These are phyloP conservation scores for Elongisporangium anandrum DNA, from an alignment of 352 stramenopile species.

Conservation along the genomic window DNA sequence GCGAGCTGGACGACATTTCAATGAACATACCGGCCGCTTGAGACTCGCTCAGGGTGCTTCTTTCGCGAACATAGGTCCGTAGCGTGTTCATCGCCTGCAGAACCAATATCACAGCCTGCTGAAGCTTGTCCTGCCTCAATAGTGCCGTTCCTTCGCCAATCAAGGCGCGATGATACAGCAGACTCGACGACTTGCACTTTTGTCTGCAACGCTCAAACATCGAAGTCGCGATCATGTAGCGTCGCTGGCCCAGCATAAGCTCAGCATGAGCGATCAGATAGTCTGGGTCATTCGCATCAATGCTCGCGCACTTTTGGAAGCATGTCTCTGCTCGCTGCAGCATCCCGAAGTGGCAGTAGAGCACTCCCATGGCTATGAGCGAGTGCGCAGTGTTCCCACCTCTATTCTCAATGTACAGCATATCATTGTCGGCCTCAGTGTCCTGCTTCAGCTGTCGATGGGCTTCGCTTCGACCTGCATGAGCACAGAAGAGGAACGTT, in stretches of 20 bases:
- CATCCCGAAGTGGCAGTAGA: slow-evolving; percentile 54
- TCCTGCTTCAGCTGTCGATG: slow-evolving; percentile 16
- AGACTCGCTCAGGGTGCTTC: background rate
- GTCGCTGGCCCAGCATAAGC: slow-evolving; percentile 38
- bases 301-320: slow-evolving; percentile 28
- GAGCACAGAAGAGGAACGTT: slow-evolving; percentile 38
- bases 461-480: slow-evolving; percentile 34
- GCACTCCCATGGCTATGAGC: slow-evolving; percentile 40
- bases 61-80: slow-evolving; percentile 14
- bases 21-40: background rate
- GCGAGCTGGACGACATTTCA: background rate
- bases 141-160: slow-evolving; percentile 38
- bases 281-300: slow-evolving; percentile 25
- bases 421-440: slow-evolving; percentile 29
- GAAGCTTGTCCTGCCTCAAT: slow-evolving; percentile 34
- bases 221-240: slow-evolving; percentile 16
- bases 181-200: slow-evolving; percentile 14
- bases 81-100: slow-evolving; percentile 37
- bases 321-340: slow-evolving; percentile 41
- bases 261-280: slow-evolving; percentile 50
- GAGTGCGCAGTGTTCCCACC: slow-evolving; percentile 20
- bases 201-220: slow-evolving; percentile 41
- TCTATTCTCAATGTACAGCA: slow-evolving; percentile 31
- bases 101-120: slow-evolving; percentile 30
- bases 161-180: slow-evolving; percentile 35